These are phyloP conservation scores for Apophysomyces elegans DNA, from an alignment of 371 early-diverging fungal species.

Conservation along the genomic window DNA sequence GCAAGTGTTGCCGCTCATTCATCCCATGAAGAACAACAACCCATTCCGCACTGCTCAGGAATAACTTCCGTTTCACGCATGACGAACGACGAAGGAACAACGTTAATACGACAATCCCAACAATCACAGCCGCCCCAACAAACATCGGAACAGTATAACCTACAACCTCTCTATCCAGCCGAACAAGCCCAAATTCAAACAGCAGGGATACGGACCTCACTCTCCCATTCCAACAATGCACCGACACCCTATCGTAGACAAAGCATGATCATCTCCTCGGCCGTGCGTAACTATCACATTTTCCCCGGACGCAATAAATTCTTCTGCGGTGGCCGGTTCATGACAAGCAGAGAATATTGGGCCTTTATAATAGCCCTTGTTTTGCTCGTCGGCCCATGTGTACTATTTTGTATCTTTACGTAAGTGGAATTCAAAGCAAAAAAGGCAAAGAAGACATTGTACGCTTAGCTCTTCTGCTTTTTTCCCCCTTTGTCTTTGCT, in stretches of 20 bases:
- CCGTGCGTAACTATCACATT: conserved; percentile 32
- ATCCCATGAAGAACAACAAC: conserved; percentile 12
- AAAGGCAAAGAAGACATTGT: neutral
- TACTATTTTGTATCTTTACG: conserved; percentile 75
- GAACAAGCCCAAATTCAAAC: neutral
- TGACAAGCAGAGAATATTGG: conserved; percentile 70
- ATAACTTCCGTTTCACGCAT: conserved; percentile 23
- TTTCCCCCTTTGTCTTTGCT: neutral
- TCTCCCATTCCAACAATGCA: neutral
- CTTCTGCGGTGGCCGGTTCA: conserved; percentile 70
- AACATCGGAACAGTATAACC: conserved; percentile 4
- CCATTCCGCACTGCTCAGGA: conserved; percentile 23
- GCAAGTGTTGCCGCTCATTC: conserved; percentile 13
- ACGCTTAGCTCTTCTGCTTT: neutral
- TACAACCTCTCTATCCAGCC: neutral
- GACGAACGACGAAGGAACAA: conserved; percentile 26
- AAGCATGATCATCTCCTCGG: neutral
- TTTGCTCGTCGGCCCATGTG: conserved; percentile 68
- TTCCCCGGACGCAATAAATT: conserved; percentile 58
- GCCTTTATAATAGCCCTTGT: conserved; percentile 71
- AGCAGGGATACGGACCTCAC: neutral
- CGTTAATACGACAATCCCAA: conserved; percentile 17
- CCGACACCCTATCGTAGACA: neutral
- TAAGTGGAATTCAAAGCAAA: conserved; percentile 35
- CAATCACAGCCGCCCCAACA: conserved; percentile 6